phyloP scores from a whole-genome alignment of 2,329 filamentous ascomycete species.

The Penicillium sp. region DNA sequence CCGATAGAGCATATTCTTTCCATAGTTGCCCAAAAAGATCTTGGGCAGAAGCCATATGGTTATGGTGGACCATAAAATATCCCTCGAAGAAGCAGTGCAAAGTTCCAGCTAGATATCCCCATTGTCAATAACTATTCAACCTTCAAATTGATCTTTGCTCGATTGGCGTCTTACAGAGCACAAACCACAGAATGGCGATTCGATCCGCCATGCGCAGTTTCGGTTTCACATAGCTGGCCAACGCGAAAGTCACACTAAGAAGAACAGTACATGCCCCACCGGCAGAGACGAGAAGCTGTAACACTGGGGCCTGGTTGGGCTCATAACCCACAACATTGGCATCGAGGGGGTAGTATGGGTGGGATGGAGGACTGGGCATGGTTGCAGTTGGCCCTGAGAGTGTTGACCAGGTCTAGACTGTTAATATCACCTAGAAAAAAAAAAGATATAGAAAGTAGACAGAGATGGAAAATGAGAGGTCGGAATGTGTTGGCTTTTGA shows the following conservation, averaged over 20 bases:
- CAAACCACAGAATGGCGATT: slow-evolving; percentile 69
- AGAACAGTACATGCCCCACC: slow-evolving; percentile 55
- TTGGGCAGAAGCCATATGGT: slow-evolving; percentile 62
- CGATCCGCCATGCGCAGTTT: slow-evolving; percentile 55
- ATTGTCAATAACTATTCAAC: background rate
- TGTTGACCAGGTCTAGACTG: background rate
- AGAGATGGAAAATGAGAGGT: background rate
- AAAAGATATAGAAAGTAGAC: background rate
- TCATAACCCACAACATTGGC: slow-evolving; percentile 61
- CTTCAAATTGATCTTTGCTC: background rate
- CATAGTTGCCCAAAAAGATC: slow-evolving; percentile 79
- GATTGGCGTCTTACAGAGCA: slow-evolving; percentile 56
- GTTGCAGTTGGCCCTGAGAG: background rate
- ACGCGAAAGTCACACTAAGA: slow-evolving; percentile 54
- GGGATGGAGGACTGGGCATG: slow-evolving; percentile 27
- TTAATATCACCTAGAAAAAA: background rate
- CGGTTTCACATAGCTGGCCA: slow-evolving; percentile 54
- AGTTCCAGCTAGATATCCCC: slow-evolving; percentile 38
- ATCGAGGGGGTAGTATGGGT: slow-evolving; percentile 71
- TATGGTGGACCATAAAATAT: slow-evolving; percentile 73
- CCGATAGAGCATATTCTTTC: slow-evolving; percentile 88
- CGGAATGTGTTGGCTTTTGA: background rate
- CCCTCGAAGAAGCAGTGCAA: slow-evolving; percentile 82
- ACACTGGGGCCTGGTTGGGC: slow-evolving; percentile 62
- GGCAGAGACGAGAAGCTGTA: slow-evolving; percentile 60